phyloP scores from a whole-genome alignment of 2,329 filamentous ascomycete genomes.

The Knufia fluminis region DNA sequence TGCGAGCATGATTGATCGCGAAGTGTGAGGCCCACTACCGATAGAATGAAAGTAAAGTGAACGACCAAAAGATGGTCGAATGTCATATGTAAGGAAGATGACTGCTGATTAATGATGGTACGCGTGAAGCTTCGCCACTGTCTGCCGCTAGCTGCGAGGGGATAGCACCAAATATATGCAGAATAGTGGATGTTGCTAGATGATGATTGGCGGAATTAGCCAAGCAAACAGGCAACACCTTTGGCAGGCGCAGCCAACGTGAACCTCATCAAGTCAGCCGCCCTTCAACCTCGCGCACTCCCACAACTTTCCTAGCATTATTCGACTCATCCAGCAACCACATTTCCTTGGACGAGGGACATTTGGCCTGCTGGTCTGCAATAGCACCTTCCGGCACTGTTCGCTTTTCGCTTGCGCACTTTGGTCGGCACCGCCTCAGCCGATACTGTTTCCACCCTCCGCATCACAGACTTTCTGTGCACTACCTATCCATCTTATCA shows the following conservation, averaged over 20 bases:
- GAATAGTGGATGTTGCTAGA: background rate
- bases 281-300: conserved; percentile 1
- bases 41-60: too few relatives aligned
- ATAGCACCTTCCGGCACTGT: too few relatives aligned
- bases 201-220: background rate
- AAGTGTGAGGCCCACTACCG: too few relatives aligned
- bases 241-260: conserved; percentile 6
- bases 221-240: conserved; percentile 8
- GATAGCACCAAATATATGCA: background rate
- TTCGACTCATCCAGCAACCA: conserved; percentile 8
- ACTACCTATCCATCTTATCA: conserved; percentile 4
- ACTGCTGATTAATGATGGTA: conserved; percentile 8
- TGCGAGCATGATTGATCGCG: too few relatives aligned
- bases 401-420: conserved; percentile 2
- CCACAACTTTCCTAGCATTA: background rate
- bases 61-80: too few relatives aligned
- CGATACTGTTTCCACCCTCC: background rate
- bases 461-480: background rate
- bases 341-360: background rate
- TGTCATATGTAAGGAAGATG: background rate
- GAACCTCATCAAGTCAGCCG: conserved; percentile 6
- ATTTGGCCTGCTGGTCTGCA: conserved; percentile 5
- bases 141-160: background rate
- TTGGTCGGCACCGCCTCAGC: conserved; percentile 9
- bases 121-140: background rate